Evolutionary conservation across 2,329 filamentous ascomycete species (phyloP).

Genomic region (Tolypocladium tundrense): DNA sequence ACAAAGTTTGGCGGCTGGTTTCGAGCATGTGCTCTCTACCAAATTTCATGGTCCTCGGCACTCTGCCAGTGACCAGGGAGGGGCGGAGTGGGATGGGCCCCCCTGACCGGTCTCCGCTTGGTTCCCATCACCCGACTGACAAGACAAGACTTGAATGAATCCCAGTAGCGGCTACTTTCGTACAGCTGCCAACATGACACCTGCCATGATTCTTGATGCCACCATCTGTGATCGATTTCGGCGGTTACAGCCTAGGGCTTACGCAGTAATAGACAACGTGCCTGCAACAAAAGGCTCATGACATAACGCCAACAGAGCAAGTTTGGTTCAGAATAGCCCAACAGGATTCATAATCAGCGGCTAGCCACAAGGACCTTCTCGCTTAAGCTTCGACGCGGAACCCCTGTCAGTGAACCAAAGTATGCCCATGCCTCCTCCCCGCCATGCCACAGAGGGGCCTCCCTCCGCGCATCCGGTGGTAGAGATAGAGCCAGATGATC

Average conservation of each 20-base stretch:
- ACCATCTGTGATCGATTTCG: background rate
- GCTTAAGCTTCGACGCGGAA: background rate
- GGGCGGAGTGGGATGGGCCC: background rate
- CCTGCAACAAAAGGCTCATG: background rate
- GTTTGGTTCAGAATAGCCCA: background rate
- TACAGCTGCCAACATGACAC: background rate
- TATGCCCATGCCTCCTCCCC: background rate
- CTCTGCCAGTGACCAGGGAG: background rate
- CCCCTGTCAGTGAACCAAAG: background rate
- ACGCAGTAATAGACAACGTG: background rate
- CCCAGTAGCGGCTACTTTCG: background rate
- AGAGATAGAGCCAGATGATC: background rate
- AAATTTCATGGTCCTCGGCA: background rate
- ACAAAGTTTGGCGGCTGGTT: background rate
- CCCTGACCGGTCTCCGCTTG: background rate
- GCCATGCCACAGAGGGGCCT: background rate
- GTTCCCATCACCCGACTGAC: background rate
- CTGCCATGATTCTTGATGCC: background rate
- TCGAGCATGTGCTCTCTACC: background rate
- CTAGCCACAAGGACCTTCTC: background rate
- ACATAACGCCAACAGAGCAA: background rate
- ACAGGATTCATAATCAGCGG: background rate
- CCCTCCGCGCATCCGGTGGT: background rate
- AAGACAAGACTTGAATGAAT: background rate
- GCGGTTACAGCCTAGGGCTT: background rate